Evolutionary conservation across 306 rosid genomes (phyloP), one percentile per base, ranked within the genome.

Genomic region (Cucurbita maxima): DNA sequence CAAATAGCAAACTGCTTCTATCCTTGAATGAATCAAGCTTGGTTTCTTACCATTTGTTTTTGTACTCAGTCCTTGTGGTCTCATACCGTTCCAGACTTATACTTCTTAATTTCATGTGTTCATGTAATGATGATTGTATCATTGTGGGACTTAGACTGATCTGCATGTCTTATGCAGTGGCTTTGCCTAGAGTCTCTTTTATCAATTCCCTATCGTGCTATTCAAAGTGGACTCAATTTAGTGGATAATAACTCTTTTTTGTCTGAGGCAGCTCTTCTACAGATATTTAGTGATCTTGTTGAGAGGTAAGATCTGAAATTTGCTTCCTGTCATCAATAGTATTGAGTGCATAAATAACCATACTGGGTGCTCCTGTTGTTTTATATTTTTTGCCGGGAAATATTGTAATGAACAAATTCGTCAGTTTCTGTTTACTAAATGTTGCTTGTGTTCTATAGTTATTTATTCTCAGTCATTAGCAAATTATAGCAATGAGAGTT

Each of bases 111-210:
- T 19, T 36, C 71, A 64, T 64, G 25, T 43, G 71, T 43, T 38
- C 30, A 64, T 18, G 10, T 48, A 52, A 47, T 69, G 74, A 22
- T 47, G 41, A 34, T 48, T 51, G 41, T 0, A 43, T 51, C 22
- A 70, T 70, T 15, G 9, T 38, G 20, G 6, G 1, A 18, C 67
- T 50, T 15, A 12, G 1, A 15, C 57, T 76, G 60, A 61, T 52
- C 14, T 64, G 76, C 76, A 58, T 83, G 72, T 50, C 67, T 81
- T 75, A 67, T 81, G 75, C 89, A 93, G 98, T 90, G 98, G 98
- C 85, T 72, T 79, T 90, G 97, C 86, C 84, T 90, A 8, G 97
- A 93, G 78, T 86, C 88, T 73, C 86, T 93, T 81, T 76, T 90
- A 74, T 90, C 92, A 37, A 86, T 90, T 82, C 94, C 94, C 53